Base-by-base conservation (phyloP, 176 grass and related monocot genomes). In the Rhynchospora tenuis region DNA sequence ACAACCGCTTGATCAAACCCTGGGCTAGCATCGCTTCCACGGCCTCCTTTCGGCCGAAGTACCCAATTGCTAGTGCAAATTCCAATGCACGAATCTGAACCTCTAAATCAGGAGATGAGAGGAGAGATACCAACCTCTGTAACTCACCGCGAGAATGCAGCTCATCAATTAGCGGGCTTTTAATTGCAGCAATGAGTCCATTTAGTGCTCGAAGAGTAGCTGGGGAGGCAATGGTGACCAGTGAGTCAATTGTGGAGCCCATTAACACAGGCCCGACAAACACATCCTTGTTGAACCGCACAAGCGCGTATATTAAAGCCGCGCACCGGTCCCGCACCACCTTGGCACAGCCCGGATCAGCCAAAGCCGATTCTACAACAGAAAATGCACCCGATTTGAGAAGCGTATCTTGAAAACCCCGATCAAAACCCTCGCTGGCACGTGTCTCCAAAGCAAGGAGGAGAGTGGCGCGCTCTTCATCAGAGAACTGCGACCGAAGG, bases 251-350 rank as follows among this genome's bases (percentile, higher is more conserved):
- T 54, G 89, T 86, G 15, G 59, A 83, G 20, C 96, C 96, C 93
- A 95, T 98, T 16, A 98, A 87, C 0, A 95, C 70, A 1, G 91
- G 91, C 1, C 96, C 93, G 3, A 98, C 93, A 57, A 95, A 98
- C 33, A 98, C 95, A 55, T 94, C 95, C 82, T 88, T 88, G 88
- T 95, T 98, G 89, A 98, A 98, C 13, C 89, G 86, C 24, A 98
- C 95, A 23, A 98, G 89, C 15, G 91, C 91, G 5, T 93, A 88
- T 20, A 84, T 85, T n/a, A 85, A 31, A 1, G 88, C 79, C 7
- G 91, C 93, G 82, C 88, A 87, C 33, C 84, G 65, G 84, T 93
- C 89, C 47, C 88, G 68, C 6, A 94, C 90, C 51, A 6, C 50
- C 14, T 86, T 61, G 46, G 85, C 63, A 9, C 64, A 70, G 9